Evolutionary conservation across 129 eudicot species (phyloP).

Genomic region (Flaveria bidentis): DNA sequence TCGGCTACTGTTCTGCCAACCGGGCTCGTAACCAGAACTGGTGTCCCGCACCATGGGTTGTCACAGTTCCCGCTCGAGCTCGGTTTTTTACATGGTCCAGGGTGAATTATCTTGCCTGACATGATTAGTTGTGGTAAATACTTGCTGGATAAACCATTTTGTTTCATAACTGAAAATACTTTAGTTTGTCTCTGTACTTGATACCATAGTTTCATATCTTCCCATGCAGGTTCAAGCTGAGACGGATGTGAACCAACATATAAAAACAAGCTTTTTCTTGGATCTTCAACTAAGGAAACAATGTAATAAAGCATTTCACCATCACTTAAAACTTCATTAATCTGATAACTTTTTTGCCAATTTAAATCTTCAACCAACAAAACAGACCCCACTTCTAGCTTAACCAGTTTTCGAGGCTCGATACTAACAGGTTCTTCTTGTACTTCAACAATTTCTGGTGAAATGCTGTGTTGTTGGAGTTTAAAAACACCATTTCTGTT

Average conservation of each 20-base stretch:
- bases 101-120: constrained; percentile 78
- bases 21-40: constrained; percentile 78
- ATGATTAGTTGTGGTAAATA: constrained; percentile 66
- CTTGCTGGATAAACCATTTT: constrained; percentile 82
- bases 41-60: constrained; percentile 92
- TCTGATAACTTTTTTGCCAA: constrained; percentile 62
- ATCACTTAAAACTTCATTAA: constrained; percentile 53
- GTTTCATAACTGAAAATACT: constrained; percentile 79
- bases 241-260: constrained; percentile 94
- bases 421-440: constrained; percentile 59
- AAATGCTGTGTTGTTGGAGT: constrained; percentile 61
- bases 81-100: constrained; percentile 67
- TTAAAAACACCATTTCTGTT: constrained; percentile 73
- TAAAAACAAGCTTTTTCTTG: constrained; percentile 55
- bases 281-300: constrained; percentile 64
- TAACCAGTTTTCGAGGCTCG: constrained; percentile 53
- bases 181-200: constrained; percentile 98
- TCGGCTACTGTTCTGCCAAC: constrained; percentile 77
- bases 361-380: constrained; percentile 76
- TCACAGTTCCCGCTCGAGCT: constrained; percentile 67
- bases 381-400: constrained; percentile 73
- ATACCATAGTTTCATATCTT: constrained; percentile 94
- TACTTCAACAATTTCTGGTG: constrained; percentile 95
- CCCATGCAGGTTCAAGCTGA: constrained; percentile 92
- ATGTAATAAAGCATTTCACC: constrained; percentile 62